Base-by-base conservation (phyloP, 2,329 filamentous ascomycete species). In the Cladosporium sphaerospermum region DNA sequence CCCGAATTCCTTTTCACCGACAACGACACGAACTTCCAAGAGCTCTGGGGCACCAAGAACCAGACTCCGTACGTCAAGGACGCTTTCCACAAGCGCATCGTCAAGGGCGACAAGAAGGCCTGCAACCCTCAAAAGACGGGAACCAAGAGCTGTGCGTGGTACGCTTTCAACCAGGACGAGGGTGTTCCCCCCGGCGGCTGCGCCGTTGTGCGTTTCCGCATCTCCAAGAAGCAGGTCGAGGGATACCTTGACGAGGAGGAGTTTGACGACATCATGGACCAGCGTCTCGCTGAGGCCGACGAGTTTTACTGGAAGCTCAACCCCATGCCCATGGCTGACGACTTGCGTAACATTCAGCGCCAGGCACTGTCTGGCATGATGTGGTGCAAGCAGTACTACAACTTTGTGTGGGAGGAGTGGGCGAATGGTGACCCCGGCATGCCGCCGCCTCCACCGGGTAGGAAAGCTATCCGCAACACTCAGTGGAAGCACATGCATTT, bases 361-460 rank as follows among this genome's bases (percentile, higher is more conserved):
- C 91, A 96, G 69, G 93, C 92, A 3, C 87, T 96, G 60, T 85
- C 91, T 0, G 92, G 93, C 51, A 97, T 97, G 92, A 86, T 97
- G 79, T 97, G 92, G 92, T 95, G 87, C 58, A 97, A 97, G 71
- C 92, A 97, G 69, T 89, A 89, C 72, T 97, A 97, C 70, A 83
- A 95, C 67, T 96, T 97, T 70, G 83, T 97, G 63, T 96, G 90
- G 89, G 91, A 97, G 59, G 88, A 97, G 67, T 97, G 92, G 92
- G 90, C 91, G 23, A 95, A 95, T 59, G 92, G 92, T 49, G 92
- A 97, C 67, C 91, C 91, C 9, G 80, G 79, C 45, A 89, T 91
- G 76, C 89, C 91, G 41, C 88, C 92, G 32, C 93, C 93, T 23
- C 92, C 92, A 1, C 77, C 86, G 1, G 79, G 81, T 37, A 81